A percentile compares a stretch with the other conserved stretches of the same genome.
Conservation (phyloP, 768 basidiomycete species). For the Termitomyces sp. region DNA sequence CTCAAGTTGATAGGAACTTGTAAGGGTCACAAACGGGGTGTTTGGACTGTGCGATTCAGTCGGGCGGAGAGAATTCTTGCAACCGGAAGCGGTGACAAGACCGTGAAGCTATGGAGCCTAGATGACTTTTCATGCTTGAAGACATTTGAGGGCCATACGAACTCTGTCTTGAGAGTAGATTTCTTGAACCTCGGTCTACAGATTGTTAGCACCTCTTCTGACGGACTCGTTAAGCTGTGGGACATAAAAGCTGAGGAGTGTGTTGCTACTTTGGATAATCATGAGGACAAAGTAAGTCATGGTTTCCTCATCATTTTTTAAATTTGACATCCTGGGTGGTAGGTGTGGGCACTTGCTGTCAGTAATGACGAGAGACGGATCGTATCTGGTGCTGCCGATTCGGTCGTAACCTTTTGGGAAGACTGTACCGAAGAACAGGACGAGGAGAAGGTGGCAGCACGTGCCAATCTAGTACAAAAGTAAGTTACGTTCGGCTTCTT, state of each 20-base stretch:
- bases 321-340: neutral
- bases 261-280: conserved; percentile 87
- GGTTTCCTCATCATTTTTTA: conserved; percentile 1
- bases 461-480: conserved; percentile 77
- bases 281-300: conserved; percentile 85
- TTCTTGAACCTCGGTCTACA: conserved; percentile 84
- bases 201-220: conserved; percentile 86
- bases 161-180: conserved; percentile 91
- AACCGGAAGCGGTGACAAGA: conserved; percentile 94
- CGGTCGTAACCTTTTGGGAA: conserved; percentile 93
- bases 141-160: conserved; percentile 98
- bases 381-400: conserved; percentile 94
- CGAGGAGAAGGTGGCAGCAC: conserved; percentile 66
- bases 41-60: conserved; percentile 93
- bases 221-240: conserved; percentile 97
- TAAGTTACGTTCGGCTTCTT: conserved; percentile 34
- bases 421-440: conserved; percentile 88
- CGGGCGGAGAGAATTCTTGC: conserved; percentile 80
- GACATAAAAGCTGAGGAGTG: conserved; percentile 88
- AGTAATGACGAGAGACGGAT: conserved; percentile 79
- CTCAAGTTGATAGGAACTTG: conserved; percentile 80
- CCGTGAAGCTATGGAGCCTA: conserved; percentile 90
- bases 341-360: conserved; percentile 97
- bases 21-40: conserved; percentile 94
- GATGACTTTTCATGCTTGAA: conserved; percentile 92